Evolutionary conservation across 2,329 filamentous ascomycete species (phyloP).

Genomic region (Neobulgaria alba): DNA sequence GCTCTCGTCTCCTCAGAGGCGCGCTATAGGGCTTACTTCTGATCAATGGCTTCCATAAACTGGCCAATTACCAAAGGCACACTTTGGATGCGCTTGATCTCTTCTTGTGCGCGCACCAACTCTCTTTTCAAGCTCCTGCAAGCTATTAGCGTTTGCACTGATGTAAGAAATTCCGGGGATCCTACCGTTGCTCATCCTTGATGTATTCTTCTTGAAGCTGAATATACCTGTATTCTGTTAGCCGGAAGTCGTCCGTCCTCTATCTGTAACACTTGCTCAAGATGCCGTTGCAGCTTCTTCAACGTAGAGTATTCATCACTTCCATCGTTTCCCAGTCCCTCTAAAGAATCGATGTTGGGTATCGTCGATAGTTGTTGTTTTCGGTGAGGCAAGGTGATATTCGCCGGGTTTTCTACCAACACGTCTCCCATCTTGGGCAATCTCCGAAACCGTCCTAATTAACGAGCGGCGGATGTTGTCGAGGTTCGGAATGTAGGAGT

Average conservation of each 20-base stretch:
- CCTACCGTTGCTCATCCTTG: slow-evolving; percentile 94
- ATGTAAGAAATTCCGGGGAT: not conserved
- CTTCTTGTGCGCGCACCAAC: slow-evolving; percentile 92
- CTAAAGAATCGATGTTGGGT: slow-evolving; percentile 82
- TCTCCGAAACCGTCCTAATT: no score
- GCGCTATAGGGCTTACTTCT: slow-evolving; percentile 59
- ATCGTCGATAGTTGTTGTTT: slow-evolving; percentile 73
- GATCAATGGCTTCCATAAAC: slow-evolving; percentile 99
- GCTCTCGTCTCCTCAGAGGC: slow-evolving; percentile 3
- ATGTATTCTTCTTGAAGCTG: slow-evolving; percentile 99
- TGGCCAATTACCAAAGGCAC: slow-evolving; percentile 96
- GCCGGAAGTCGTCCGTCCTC: slow-evolving; percentile 6
- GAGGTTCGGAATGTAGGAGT: no score
- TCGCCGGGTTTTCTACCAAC: slow-evolving; percentile 72
- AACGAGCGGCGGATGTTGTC: no score
- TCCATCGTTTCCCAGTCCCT: slow-evolving; percentile 71
- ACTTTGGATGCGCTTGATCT: slow-evolving; percentile 99
- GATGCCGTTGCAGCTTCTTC: slow-evolving; percentile 92
- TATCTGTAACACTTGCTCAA: slow-evolving; percentile 70
- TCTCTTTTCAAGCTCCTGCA: slow-evolving; percentile 87
- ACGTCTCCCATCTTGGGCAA: slow-evolving; percentile 67
- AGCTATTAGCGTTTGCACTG: slow-evolving; percentile 10
- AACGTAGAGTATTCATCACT: slow-evolving; percentile 90
- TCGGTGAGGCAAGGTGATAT: slow-evolving; percentile 68
- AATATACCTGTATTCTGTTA: slow-evolving; percentile 58